phyloP scores from a whole-genome alignment of 768 basidiomycete species.

The Phlegmacium glaucopus region DNA sequence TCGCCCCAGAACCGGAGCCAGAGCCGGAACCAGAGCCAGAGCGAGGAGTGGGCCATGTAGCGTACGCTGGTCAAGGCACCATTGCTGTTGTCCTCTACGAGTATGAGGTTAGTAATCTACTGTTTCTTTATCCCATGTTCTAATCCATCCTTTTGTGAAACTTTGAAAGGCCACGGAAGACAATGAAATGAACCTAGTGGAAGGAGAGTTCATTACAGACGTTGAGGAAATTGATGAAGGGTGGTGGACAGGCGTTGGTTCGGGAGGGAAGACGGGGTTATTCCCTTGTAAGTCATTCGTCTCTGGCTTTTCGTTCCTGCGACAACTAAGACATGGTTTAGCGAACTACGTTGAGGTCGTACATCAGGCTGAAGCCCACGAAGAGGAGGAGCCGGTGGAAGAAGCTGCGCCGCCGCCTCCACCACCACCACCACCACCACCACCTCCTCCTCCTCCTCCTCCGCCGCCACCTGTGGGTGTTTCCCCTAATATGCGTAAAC shows the following conservation, averaged over 20 bases:
- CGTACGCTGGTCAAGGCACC: slow-evolving; percentile 44
- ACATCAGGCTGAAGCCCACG: slow-evolving; percentile 39
- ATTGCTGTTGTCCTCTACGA: slow-evolving; percentile 77
- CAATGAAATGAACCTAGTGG: slow-evolving; percentile 77
- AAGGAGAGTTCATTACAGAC: slow-evolving; percentile 80
- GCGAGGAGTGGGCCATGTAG: slow-evolving; percentile 21
- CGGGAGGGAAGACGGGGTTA: slow-evolving; percentile 70
- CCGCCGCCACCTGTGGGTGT: slow-evolving; percentile 39
- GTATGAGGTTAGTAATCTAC: slow-evolving; percentile 53
- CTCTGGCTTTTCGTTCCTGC: neutral
- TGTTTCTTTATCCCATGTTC: neutral
- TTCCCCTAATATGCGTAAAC: neutral
- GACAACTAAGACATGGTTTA: slow-evolving; percentile 17
- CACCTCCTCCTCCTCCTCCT: slow-evolving; percentile 42
- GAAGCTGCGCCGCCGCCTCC: slow-evolving; percentile 53
- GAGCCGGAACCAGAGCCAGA: slow-evolving; percentile 40
- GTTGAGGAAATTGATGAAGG: slow-evolving; percentile 85
- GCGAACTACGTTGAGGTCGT: slow-evolving; percentile 88
- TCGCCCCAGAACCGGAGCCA: slow-evolving; percentile 13
- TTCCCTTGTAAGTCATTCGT: slow-evolving; percentile 71
- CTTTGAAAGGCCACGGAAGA: slow-evolving; percentile 73
- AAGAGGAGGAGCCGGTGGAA: slow-evolving; percentile 37
- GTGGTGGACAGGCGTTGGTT: slow-evolving; percentile 86
- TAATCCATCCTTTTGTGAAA: neutral
- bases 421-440: slow-evolving; percentile 54